A percentile compares a stretch with the other conserved stretches of the same genome.
Conservation (phyloP, 306 rosid species). For the Dicorynia guianensis region DNA sequence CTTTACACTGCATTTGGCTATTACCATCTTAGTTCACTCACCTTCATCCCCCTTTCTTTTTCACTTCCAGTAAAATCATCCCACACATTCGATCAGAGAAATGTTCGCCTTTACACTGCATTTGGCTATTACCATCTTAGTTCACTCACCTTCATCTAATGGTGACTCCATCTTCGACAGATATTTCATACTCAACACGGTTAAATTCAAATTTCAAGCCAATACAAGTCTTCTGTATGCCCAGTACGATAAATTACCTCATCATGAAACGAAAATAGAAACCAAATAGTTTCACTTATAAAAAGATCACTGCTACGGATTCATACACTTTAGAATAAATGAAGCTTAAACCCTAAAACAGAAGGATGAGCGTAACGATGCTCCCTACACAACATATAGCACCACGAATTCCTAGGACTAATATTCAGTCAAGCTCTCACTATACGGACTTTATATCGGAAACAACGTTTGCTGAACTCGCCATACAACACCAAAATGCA, state of each 20-base stretch:
- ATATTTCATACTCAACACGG: conserved; percentile 10
- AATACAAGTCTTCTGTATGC: neutral
- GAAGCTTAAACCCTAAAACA: neutral
- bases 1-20: neutral
- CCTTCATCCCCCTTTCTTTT: neutral
- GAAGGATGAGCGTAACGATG: neutral
- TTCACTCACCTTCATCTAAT: conserved; percentile 6
- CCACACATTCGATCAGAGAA: neutral
- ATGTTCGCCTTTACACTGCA: neutral
- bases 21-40: neutral
- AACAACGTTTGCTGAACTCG: conserved; percentile 2
- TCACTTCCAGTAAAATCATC: neutral
- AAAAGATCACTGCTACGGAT: neutral
- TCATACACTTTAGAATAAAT: neutral
- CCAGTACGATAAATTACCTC: conserved; percentile 1
- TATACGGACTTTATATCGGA: conserved; percentile 31
- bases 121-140: neutral
- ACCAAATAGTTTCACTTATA: conserved; percentile 4
- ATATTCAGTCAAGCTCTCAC: neutral
- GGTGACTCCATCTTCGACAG: conserved; percentile 17
- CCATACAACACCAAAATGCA: neutral
- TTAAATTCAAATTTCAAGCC: conserved; percentile 12
- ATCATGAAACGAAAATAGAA: neutral
- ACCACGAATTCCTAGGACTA: neutral
- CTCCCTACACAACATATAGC: neutral